phyloP scores from a whole-genome alignment of 2,329 filamentous ascomycete species.

The Colletotrichum musae region DNA sequence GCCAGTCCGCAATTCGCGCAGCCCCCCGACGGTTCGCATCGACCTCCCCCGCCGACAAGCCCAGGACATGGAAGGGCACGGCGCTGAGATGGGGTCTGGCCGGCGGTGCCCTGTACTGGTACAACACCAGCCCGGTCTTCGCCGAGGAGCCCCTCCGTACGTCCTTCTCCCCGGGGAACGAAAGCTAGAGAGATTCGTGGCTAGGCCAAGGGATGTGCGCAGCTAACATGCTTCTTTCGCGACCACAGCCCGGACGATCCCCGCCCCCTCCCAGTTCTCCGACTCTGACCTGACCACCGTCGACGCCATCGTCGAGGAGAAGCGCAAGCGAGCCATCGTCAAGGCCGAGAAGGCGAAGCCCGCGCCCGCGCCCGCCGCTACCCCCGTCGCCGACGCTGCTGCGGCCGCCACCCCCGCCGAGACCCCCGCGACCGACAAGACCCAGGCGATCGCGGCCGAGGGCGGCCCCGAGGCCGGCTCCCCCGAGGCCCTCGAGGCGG shows the following conservation, averaged over 20 bases:
- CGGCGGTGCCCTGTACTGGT: constrained; percentile 87
- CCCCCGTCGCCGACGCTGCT: constrained; percentile 43
- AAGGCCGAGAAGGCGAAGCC: constrained; percentile 47
- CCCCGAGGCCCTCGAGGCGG: constrained; percentile 77
- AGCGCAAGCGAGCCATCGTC: constrained; percentile 64
- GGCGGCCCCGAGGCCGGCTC: constrained; percentile 49
- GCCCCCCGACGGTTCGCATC: constrained; percentile 67
- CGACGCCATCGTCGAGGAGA: constrained; percentile 77
- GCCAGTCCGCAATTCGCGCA: constrained; percentile 55
- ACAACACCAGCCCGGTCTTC: constrained; percentile 91
- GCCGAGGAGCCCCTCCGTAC: constrained; percentile 85
- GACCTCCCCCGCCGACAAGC: constrained; percentile 73
- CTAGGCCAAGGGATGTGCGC: constrained; percentile 24
- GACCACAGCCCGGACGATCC: constrained; percentile 49
- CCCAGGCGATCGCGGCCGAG: constrained; percentile 42
- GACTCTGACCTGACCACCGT: constrained; percentile 74
- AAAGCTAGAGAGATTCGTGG: constrained; percentile 31
- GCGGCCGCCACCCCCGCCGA: constrained; percentile 42
- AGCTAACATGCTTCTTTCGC: constrained; percentile 3
- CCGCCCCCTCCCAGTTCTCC: constrained; percentile 66
- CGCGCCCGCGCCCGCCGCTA: constrained; percentile 24
- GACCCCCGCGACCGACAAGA: constrained; percentile 36
- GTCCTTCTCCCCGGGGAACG: constrained; percentile 51
- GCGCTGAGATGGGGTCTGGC: constrained; percentile 82
- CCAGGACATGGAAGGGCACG: constrained; percentile 86